phyloP scores from a whole-genome alignment of 768 basidiomycete genomes.

The Termitomyces sp. region DNA sequence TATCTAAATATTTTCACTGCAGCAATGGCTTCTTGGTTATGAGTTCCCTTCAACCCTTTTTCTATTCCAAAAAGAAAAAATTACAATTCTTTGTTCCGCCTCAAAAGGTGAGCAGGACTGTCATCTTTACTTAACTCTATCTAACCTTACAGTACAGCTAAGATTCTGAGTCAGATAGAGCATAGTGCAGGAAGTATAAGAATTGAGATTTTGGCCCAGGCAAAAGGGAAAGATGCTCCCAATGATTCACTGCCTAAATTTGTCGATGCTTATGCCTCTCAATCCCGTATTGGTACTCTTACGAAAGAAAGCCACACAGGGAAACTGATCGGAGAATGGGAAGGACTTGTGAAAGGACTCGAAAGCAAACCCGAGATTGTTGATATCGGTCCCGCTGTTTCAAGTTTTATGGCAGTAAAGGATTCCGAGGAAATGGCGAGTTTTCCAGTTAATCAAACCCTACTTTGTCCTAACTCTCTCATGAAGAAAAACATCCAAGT shows the following conservation, averaged over 20 bases:
- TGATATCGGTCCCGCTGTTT: constrained; percentile 76
- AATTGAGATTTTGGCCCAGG: constrained; percentile 74
- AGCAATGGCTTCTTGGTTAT: constrained; percentile 97
- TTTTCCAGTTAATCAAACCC: constrained; percentile 7
- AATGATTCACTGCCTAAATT: constrained; percentile 75
- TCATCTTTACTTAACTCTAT: not conserved
- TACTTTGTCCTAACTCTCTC: not conserved
- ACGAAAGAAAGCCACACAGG: constrained; percentile 83
- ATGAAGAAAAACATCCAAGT: constrained; percentile 72
- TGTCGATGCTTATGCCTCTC: constrained; percentile 54
- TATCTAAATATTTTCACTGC: constrained; percentile 16
- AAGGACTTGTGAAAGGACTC: constrained; percentile 52
- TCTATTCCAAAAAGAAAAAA: constrained; percentile 73
- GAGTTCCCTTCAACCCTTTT: constrained; percentile 95
- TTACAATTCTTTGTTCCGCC: constrained; percentile 80
- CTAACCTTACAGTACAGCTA: constrained; percentile 48
- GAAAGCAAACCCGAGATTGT: constrained; percentile 65
- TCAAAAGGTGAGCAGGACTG: constrained; percentile 65
- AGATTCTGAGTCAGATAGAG: constrained; percentile 78
- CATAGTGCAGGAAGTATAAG: constrained; percentile 51
- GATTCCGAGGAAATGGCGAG: constrained; percentile 89
- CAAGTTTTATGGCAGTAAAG: constrained; percentile 80
- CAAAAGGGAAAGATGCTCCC: constrained; percentile 75
- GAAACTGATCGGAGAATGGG: constrained; percentile 88
- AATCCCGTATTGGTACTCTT: constrained; percentile 69